These are phyloP conservation scores for Globisporangium takayamanum DNA, from an alignment of 352 stramenopile species.

Conservation along the genomic window DNA sequence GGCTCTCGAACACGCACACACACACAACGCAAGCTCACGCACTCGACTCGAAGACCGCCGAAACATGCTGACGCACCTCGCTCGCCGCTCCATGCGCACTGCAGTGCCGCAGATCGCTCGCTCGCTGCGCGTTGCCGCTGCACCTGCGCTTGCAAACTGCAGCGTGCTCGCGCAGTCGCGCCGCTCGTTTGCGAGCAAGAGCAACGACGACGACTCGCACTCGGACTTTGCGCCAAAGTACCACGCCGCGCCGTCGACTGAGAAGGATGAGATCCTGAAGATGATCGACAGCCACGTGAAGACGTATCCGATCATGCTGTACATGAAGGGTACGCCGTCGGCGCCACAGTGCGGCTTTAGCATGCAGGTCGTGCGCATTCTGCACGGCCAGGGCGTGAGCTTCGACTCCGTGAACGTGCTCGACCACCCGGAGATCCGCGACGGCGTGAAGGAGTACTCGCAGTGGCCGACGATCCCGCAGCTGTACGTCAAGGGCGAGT, in stretches of 20 bases:
- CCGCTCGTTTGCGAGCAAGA: slow-evolving; percentile 41
- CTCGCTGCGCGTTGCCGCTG: slow-evolving; percentile 18
- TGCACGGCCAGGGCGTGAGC: slow-evolving; percentile 89
- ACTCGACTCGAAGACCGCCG: neutral
- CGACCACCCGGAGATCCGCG: slow-evolving; percentile 96
- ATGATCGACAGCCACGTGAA: slow-evolving; percentile 90
- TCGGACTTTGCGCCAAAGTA: slow-evolving; percentile 87
- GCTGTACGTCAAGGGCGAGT: slow-evolving; percentile 99
- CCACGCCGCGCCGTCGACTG: slow-evolving; percentile 75
- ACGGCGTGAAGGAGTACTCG: slow-evolving; percentile 98
- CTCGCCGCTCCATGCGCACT: slow-evolving; percentile 26
- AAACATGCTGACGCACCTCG: slow-evolving; percentile 28
- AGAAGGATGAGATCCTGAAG: slow-evolving; percentile 86
- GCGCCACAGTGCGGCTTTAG: slow-evolving; percentile 97
- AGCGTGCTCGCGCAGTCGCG: slow-evolving; percentile 7
- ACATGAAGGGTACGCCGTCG: slow-evolving; percentile 99
- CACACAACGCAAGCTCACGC: neutral
- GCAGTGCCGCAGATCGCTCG: slow-evolving; percentile 22
- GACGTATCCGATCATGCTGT: slow-evolving; percentile 95
- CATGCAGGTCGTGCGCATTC: slow-evolving; percentile 93
- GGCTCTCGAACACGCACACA: neutral
- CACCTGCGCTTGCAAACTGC: neutral
- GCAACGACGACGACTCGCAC: slow-evolving; percentile 56
- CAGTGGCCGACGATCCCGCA: slow-evolving; percentile 97
- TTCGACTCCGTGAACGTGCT: slow-evolving; percentile 99